Evolutionary conservation across 108 stramenopile genomes (phyloP).

Genomic region (Nitzschia inconspicua): DNA sequence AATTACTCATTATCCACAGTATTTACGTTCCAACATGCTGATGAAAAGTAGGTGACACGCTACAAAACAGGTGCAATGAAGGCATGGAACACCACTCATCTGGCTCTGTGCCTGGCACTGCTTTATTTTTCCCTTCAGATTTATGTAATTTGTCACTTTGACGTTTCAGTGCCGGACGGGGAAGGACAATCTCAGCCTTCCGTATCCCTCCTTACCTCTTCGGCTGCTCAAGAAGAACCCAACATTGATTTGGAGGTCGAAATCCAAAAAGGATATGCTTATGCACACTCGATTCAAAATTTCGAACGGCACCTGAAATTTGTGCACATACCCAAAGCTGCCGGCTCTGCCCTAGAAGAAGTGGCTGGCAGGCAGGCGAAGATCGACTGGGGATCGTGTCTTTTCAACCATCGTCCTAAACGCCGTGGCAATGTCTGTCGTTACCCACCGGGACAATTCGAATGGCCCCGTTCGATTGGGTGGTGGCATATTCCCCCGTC

Average conservation of each 20-base stretch:
- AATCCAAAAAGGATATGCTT: slow-evolving; percentile 9
- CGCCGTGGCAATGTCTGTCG: slow-evolving; percentile 9
- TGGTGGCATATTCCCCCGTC: slow-evolving; percentile 40
- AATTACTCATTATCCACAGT: too few species aligned
- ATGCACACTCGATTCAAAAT: slow-evolving; percentile 19
- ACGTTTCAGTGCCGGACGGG: too few species aligned
- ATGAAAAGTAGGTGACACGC: too few species aligned
- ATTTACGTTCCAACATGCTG: too few species aligned
- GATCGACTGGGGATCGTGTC: slow-evolving; percentile 30
- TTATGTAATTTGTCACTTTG: too few species aligned
- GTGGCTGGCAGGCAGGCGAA: slow-evolving; percentile 18
- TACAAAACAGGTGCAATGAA: too few species aligned
- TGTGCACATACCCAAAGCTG: slow-evolving; percentile 42
- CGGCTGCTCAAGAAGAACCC: too few species aligned
- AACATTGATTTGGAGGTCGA: slow-evolving; percentile 8
- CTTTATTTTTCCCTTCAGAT: too few species aligned
- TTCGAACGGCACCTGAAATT: slow-evolving; percentile 23
- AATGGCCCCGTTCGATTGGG: slow-evolving; percentile 33
- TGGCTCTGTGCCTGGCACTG: too few species aligned
- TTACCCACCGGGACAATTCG: slow-evolving; percentile 18
- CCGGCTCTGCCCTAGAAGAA: slow-evolving; percentile 36
- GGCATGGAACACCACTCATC: too few species aligned
- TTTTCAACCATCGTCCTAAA: slow-evolving; percentile 36
- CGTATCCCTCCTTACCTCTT: too few species aligned
- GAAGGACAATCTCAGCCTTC: too few species aligned